phyloP scores from a whole-genome alignment of 768 basidiomycete genomes.

The Lentinula raphanica region DNA sequence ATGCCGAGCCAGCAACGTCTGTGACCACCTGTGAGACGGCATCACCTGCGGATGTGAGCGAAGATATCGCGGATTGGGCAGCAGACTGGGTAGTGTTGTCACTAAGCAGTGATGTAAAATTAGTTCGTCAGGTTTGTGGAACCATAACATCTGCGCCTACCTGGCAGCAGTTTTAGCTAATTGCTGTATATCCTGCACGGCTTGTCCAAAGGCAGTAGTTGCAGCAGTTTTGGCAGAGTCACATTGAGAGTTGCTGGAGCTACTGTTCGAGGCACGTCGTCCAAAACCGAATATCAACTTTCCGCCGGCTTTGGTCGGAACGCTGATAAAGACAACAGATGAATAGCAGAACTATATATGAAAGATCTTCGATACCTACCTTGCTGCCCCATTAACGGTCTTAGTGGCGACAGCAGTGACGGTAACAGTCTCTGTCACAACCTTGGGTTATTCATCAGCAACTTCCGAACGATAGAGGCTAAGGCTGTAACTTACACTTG shows the following conservation, averaged over 20 bases:
- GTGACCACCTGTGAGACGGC: background rate
- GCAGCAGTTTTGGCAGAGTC: background rate
- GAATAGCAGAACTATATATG: background rate
- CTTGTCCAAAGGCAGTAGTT: background rate
- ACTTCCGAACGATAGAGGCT: background rate
- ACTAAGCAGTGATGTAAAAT: background rate
- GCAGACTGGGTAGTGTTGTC: background rate
- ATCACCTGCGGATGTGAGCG: background rate
- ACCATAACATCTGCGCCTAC: background rate
- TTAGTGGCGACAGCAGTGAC: background rate
- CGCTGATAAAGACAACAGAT: background rate
- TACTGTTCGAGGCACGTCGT: background rate
- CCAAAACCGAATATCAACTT: background rate
- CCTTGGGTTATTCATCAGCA: background rate
- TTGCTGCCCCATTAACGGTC: background rate
- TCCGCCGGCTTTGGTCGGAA: background rate
- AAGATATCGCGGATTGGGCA: background rate
- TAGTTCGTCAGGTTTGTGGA: background rate
- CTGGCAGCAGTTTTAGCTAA: background rate
- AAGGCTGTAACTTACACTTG: background rate
- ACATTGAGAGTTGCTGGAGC: background rate
- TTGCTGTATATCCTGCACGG: background rate
- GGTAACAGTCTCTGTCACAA: background rate
- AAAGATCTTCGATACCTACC: background rate
- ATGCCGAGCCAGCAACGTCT: background rate